Conservation (phyloP, 176 grass and related monocot species). For the Chloris gayana region DNA sequence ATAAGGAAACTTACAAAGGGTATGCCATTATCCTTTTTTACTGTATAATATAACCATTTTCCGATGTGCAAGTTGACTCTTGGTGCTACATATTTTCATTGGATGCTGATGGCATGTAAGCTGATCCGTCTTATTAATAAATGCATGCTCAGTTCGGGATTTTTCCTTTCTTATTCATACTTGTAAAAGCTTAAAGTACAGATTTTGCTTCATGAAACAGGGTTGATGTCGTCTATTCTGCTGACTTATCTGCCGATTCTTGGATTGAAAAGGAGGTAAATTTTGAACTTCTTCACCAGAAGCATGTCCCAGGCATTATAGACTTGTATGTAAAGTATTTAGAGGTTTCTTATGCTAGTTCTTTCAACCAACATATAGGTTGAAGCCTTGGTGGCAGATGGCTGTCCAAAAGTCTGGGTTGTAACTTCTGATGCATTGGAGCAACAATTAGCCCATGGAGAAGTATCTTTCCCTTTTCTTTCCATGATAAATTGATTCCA, state of each 20-base stretch:
- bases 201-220: constrained; percentile 53
- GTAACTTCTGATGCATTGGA: constrained; percentile 85
- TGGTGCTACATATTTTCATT: not conserved
- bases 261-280: constrained; percentile 94
- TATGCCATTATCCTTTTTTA: constrained; percentile 37
- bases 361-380: constrained; percentile 74
- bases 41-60: too few relatives aligned
- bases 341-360: constrained; percentile 26
- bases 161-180: not conserved
- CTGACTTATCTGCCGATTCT: constrained; percentile 70
- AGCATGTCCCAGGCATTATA: constrained; percentile 1
- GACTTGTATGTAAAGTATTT: not conserved
- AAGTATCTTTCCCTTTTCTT: constrained; percentile 47
- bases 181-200: constrained; percentile 5
- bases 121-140: not conserved
- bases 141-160: constrained; percentile 19
- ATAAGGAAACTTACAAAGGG: constrained; percentile 86
- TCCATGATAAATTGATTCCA: constrained; percentile 5
- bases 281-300: constrained; percentile 30
- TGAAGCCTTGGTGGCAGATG: constrained; percentile 80
- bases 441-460: constrained; percentile 76
- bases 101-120: constrained; percentile 8
- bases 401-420: constrained; percentile 84
- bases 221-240: constrained; percentile 86
- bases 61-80: too few relatives aligned